phyloP scores from a whole-genome alignment of 306 rosid genomes.

The Trichosanthes truncata region DNA sequence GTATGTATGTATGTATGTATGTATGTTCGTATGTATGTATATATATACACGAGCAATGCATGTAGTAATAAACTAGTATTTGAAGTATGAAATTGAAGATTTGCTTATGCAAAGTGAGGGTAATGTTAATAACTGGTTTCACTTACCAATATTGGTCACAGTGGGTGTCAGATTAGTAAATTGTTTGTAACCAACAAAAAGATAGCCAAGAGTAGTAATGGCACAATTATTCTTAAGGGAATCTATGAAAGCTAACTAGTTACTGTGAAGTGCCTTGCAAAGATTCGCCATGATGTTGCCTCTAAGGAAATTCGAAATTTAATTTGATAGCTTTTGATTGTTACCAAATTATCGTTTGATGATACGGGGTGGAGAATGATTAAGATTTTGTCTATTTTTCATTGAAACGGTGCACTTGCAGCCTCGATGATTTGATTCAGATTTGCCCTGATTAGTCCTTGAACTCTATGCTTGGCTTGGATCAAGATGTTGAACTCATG shows the following conservation, averaged over 20 bases:
- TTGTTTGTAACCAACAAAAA: conserved; percentile 43
- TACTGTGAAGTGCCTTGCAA: conserved; percentile 83
- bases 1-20: no score
- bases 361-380: conserved; percentile 78
- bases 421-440: conserved; percentile 51
- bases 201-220: conserved; percentile 87
- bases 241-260: conserved; percentile 58
- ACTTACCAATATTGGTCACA: conserved; percentile 21
- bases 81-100: conserved; percentile 27
- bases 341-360: conserved; percentile 74
- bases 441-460: conserved; percentile 20
- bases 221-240: conserved; percentile 73
- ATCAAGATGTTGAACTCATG: conserved; percentile 17
- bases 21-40: no score
- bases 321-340: conserved; percentile 65
- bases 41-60: no score
- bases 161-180: conserved; percentile 64
- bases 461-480: conserved; percentile 10
- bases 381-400: conserved; percentile 74
- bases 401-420: conserved; percentile 66
- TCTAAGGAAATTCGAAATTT: conserved; percentile 63
- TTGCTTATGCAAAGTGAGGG: conserved; percentile 3
- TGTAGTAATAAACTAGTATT: no score
- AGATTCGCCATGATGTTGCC: conserved; percentile 60
- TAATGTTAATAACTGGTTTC: conserved; percentile 16